Base-by-base conservation (phyloP, 768 basidiomycete genomes). In the Astraeus odoratus region DNA sequence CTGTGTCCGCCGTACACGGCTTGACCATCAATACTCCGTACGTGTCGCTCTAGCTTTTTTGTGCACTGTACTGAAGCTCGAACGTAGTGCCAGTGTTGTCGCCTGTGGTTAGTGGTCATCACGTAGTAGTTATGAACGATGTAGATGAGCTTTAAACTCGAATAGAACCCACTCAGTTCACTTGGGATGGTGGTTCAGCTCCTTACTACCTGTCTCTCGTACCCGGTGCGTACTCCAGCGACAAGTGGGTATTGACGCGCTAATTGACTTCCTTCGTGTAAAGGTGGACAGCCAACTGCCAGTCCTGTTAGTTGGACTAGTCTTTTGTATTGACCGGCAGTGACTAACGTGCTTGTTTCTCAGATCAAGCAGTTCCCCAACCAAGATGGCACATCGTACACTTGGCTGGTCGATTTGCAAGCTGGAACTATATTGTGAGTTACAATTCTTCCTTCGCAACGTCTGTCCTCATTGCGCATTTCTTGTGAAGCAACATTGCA, bases 11-110 rank as follows among this genome's bases (percentile, higher is more conserved):
- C 60, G 73, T 53, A 40, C 42, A 67, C 51, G 74, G 51, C 40
- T 54, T 82, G 56, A 78, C 71, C n/a, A 66, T 87, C 57, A 78
- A 86, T 61, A 82, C 83, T 1, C 78, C 83, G 84, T 86, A 57
- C 51, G 83, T 73, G 31, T 49, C 40, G 15, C 46, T 13, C 3
- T 31, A 16, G 4, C 8, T 37, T 56, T 56, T 26, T 40, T 37
- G 45, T 38, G 19, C 18, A 16, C 12, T 7, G 10, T 2, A 13
- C 34, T 51, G 26, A 53, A 22, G 27, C 27, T 13, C 30, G n/a
- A 10, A 31, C 30, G 12, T 22, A 79, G 78, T 22, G 2, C 57
- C 19, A 61, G 43, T 41, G 62, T 72, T 10, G 71, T 73, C 1
- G 55, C 67, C 48, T 86, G 83, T 52, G 60, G 82, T 81, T 50